Conservation (phyloP, 2,329 filamentous ascomycete species). For the Pseudogymnoascus sp. region DNA sequence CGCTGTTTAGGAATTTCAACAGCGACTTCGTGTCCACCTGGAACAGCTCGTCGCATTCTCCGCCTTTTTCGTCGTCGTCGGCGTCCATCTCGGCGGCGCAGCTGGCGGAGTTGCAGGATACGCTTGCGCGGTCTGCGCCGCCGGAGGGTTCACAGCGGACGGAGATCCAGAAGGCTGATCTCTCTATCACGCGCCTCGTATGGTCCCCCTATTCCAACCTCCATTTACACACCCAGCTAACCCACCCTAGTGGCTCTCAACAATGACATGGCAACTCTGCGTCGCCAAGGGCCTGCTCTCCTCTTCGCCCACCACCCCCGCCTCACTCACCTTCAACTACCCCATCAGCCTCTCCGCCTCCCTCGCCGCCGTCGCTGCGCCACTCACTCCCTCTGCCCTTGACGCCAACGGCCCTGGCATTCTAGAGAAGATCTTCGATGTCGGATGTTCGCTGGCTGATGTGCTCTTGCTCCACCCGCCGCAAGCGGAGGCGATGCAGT, state of each 20-base stretch:
- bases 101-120: neutral
- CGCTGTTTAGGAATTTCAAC: conserved; percentile 23
- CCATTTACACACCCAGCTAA: conserved; percentile 22
- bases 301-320: neutral
- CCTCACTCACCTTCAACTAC: conserved; percentile 21
- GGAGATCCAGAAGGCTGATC: neutral
- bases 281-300: conserved; percentile 20
- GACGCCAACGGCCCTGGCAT: conserved; percentile 30
- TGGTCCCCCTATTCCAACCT: neutral
- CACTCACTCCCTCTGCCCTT: conserved; percentile 23
- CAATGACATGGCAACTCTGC: conserved; percentile 25
- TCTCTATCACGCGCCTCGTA: neutral
- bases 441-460: conserved; percentile 28
- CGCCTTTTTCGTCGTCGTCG: neutral
- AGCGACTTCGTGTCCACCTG: conserved; percentile 24
- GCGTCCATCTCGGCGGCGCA: neutral
- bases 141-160: neutral
- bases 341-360: conserved; percentile 23
- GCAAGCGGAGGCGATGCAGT: conserved; percentile 10
- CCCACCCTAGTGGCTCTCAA: conserved; percentile 23
- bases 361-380: conserved; percentile 19
- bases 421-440: conserved; percentile 30
- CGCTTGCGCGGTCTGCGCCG: conserved; percentile 5
- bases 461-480: conserved; percentile 16
- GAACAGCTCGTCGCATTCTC: conserved; percentile 17